Conservation (phyloP, 306 rosid species). For the Macrotyloma uniflorum region DNA sequence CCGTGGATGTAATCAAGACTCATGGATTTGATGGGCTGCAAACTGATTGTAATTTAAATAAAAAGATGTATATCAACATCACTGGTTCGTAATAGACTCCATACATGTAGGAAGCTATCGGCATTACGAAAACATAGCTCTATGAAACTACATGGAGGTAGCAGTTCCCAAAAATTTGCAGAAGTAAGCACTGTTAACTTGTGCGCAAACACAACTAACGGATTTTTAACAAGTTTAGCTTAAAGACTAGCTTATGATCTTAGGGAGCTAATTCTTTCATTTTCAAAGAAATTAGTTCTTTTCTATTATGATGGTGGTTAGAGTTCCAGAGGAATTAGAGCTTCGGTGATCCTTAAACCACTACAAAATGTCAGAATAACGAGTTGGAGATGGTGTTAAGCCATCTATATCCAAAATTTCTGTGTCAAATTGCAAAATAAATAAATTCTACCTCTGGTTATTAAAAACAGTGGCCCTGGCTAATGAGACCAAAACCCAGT, state of each 20-base stretch:
- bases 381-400: no score
- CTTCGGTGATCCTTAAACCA: background rate
- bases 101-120: conserved; percentile 27
- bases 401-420: no score
- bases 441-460: no score
- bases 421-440: no score
- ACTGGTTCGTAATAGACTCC: conserved; percentile 10
- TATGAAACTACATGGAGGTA: conserved; percentile 9
- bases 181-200: conserved; percentile 13
- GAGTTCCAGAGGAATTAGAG: background rate
- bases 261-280: background rate
- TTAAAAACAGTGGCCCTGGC: no score
- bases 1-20: conserved; percentile 32
- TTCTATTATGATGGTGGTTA: background rate
- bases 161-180: conserved; percentile 28
- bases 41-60: conserved; percentile 28
- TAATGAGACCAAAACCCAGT: no score
- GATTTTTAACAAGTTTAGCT: conserved; percentile 11
- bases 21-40: conserved; percentile 36
- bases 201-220: background rate
- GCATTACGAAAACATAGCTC: conserved; percentile 18
- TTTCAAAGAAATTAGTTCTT: conserved; percentile 11
- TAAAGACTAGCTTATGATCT: conserved; percentile 3
- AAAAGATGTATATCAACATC: conserved; percentile 25
- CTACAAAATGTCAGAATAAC: background rate